phyloP scores from a whole-genome alignment of 257 asterid genomes.

The Ligustrum vulgare region DNA sequence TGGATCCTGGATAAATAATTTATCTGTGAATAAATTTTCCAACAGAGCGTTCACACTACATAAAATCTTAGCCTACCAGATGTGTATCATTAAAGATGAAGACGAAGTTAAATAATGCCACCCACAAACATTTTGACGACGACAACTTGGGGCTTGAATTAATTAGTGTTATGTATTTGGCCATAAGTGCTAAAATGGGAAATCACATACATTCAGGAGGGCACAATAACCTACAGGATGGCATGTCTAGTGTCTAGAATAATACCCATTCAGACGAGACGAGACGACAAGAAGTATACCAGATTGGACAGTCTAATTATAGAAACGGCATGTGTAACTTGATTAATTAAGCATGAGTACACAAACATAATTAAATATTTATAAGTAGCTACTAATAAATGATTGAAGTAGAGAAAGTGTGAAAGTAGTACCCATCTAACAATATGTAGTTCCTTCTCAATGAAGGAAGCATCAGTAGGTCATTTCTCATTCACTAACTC shows the following conservation, averaged over 20 bases:
- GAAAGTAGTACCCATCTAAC: too few relatives aligned
- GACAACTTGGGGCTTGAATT: too few relatives aligned
- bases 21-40: too few relatives aligned
- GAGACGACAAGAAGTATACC: neutral
- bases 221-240: neutral
- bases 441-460: too few relatives aligned
- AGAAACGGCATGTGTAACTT: neutral
- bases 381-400: neutral
- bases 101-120: neutral
- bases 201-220: neutral
- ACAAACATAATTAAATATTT: neutral
- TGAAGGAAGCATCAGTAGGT: too few relatives aligned
- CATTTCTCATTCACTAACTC: too few relatives aligned
- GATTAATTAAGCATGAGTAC: neutral
- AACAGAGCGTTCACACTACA: neutral
- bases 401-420: slow-evolving; percentile 32
- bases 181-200: neutral
- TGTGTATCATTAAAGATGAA: neutral
- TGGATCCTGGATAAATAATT: too few relatives aligned
- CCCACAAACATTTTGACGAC: neutral
- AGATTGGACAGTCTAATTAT: neutral
- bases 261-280: neutral
- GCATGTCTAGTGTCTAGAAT: neutral
- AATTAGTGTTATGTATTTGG: neutral
- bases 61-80: neutral